Evolutionary conservation across 805 yeast genomes (phyloP), one percentile per base, ranked within the genome.

Genomic region (Cyberlindnera maritima): DNA sequence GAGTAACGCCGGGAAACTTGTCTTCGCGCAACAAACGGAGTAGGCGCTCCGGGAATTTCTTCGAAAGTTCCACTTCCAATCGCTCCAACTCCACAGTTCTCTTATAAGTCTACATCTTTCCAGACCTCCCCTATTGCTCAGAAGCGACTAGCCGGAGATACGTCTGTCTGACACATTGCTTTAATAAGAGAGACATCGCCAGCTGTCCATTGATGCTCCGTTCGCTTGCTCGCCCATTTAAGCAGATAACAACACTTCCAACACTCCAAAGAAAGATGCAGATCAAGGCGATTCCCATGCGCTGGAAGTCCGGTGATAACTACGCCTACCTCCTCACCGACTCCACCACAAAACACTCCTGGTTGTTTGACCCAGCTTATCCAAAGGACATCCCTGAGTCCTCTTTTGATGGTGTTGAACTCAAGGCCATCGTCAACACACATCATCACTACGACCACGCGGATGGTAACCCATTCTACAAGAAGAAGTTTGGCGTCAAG

Each of bases 371-470:
- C 59, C 96, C 98, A 2, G 98, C 98, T 1, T 85, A 84, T 56
- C 92, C 96, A 1, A 63, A 73, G 4, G 97, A 89, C 25, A 49
- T 79, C 79, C 9, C 84, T 4, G 69, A 64, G 13, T 60, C 79
- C 25, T 55, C 67, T 31, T 60, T 69, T 31, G 68, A 67, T 29
- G 50, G 55, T 34, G 66, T 76, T 34, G 77, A 83, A 42, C 66
- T 94, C 44, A 74, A 72, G 37, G 88, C 92, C 1, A 85, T 94
- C 48, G 95, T 88, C 42, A 94, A 94, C 67, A 94, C 98, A 1
- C 99, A 94, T 63, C 99, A 94, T 63, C 99, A 94, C 65, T 80
- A 81, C 61, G 99, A 94, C 63, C 99, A 94, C 67, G 74, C 97
- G 2, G 97, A 88, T 19, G 98, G 97, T 2, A 91, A 90, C 59